A percentile compares a stretch with the other conserved stretches of the same genome.
phyloP scores from a whole-genome alignment of 192 early-diverging fungal species.

The Coemansia sp. region DNA sequence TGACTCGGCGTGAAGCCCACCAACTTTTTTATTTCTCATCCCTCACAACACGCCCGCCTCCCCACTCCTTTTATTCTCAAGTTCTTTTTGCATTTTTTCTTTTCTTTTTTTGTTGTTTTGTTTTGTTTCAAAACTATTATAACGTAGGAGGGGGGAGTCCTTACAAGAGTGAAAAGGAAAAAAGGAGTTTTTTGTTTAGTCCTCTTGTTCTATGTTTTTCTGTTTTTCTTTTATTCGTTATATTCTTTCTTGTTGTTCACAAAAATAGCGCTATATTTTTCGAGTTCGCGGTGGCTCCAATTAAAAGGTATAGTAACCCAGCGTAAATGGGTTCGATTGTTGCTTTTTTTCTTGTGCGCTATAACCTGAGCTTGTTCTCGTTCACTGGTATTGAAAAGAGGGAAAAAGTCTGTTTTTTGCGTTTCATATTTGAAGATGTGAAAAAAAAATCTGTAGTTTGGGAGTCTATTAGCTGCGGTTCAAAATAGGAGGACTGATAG shows the following conservation, averaged over 20 bases:
- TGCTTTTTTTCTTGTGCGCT: not conserved
- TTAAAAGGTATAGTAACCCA: not conserved
- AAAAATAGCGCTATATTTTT: conserved; percentile 1
- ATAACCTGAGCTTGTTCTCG: not conserved
- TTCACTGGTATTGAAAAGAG: not conserved
- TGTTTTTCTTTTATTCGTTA: conserved; percentile 4
- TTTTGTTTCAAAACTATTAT: too few species aligned
- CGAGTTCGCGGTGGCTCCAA: not conserved
- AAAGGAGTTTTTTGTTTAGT: too few species aligned
- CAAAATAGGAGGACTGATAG: not conserved
- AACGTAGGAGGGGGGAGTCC: too few species aligned
- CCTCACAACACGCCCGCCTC: not conserved
- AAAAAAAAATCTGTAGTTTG: not conserved
- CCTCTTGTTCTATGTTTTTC: not conserved
- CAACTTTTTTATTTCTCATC: conserved; percentile 1
- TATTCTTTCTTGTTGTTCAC: conserved; percentile 7
- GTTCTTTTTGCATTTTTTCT: too few species aligned
- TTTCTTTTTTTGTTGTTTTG: too few species aligned
- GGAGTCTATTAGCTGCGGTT: not conserved
- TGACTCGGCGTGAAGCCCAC: conserved; percentile 24
- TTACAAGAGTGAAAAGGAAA: too few species aligned
- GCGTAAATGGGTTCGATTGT: not conserved
- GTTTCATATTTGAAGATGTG: too few species aligned
- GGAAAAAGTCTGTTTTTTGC: not conserved
- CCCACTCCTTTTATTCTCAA: not conserved